Base-by-base conservation (phyloP, 345 rosid species). In the Salix udensis region DNA sequence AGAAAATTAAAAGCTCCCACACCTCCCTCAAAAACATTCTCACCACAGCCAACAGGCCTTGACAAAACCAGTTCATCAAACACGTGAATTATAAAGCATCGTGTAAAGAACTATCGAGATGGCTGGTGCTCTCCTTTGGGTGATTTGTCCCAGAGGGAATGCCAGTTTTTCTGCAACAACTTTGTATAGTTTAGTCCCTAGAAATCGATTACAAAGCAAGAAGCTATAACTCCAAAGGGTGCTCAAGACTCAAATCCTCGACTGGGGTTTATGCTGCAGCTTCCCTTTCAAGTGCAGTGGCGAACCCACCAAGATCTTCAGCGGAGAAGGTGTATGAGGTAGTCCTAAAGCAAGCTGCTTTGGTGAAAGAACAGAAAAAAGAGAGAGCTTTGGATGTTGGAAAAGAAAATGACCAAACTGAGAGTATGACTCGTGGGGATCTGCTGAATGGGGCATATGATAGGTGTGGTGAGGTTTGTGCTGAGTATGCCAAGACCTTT, bases 401-500 rank as follows among this genome's bases (percentile, higher is more conserved):
- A 34, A 68, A 5, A 55, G 77, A 69, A 24, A 81, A 9, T 74
- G 85, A 72, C 23, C 46, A 21, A 21, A 23, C 65, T 19, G 87
- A 74, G 40, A 83, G 77, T 2, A n/a, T 75, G 24, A 64, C 75
- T 42, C 71, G 76, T 69, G 73, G 79, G 77, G 83, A 80, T 78
- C 80, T 88, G 19, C 65, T 88, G 82, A 84, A 81, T 50, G 86
- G 78, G 72, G 86, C 91, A 48, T 88, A 86, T 68, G 84, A 81
- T 23, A 72, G 91, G 77, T 88, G 91, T 70, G 88, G 91, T 68
- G 91, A 88, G 74, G 88, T 88, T 67, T 88, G 91, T 70, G 88
- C 85, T 12, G 91, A 88, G 78, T 84, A 88, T 72, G 91, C 91
- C 77, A 88, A 88, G 79, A 88, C 91, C n/a, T 88, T 88, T 67